These are phyloP conservation scores for Eimeria necatrix DNA, from an alignment of 169 alveolate genomes.

Conservation along the genomic window DNA sequence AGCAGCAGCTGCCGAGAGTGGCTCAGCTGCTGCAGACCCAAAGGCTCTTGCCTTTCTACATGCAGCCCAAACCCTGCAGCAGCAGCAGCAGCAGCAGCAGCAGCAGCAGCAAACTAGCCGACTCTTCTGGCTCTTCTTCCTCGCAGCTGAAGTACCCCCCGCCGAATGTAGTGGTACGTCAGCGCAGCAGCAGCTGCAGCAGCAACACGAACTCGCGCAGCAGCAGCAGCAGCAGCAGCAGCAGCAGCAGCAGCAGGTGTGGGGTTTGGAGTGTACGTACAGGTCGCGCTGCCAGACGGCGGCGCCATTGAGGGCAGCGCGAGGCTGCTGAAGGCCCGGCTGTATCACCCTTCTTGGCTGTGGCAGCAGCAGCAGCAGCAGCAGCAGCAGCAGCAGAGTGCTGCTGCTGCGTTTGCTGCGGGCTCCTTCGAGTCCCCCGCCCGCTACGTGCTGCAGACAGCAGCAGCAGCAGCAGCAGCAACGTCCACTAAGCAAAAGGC, in stretches of 20 bases:
- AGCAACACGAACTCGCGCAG: not conserved
- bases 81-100: constrained; percentile 21
- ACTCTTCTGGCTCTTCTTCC: not conserved
- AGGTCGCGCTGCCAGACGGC: constrained; percentile 76
- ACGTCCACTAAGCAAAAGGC: constrained; percentile 10
- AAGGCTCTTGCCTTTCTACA: constrained; percentile 52
- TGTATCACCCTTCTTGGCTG: constrained; percentile 79
- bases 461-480: constrained; percentile 62
- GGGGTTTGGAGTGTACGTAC: not conserved
- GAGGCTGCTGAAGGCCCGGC: constrained; percentile 30
- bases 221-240: constrained; percentile 23
- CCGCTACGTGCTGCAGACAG: constrained; percentile 68
- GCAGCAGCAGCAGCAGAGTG: constrained; percentile 49
- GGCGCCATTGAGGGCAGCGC: constrained; percentile 77
- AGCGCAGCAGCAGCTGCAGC: not conserved
- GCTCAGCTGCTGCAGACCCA: constrained; percentile 59
- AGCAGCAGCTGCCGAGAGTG: constrained; percentile 67
- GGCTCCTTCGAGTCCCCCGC: constrained; percentile 48
- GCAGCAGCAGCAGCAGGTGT: not conserved
- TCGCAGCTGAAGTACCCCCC: constrained; percentile 49
- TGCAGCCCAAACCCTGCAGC: constrained; percentile 38
- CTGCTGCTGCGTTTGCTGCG: constrained; percentile 68
- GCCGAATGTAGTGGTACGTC: constrained; percentile 58
- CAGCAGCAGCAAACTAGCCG: constrained; percentile 55
- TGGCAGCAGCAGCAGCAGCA: constrained; percentile 46